Base-by-base conservation (phyloP, 2,329 filamentous ascomycete species). In the Calonectria pseudoreteaudii region DNA sequence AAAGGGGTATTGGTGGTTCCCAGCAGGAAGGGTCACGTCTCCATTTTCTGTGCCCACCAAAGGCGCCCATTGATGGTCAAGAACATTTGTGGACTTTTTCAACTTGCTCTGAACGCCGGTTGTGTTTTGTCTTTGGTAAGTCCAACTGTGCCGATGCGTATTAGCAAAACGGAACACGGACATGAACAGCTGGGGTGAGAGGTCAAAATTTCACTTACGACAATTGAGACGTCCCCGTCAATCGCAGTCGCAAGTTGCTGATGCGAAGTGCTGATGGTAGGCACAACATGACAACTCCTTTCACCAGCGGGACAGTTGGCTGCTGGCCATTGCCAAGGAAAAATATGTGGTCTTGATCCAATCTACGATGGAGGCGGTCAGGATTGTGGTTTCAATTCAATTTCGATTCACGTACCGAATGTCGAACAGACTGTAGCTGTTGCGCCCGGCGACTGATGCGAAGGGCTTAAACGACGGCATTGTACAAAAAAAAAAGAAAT, bases 1-100 rank as follows among this genome's bases (percentile, higher is more conserved):
- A 81, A 96, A 96, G 0, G 94, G 94, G 86, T 94, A 96, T 82
- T 96, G 94, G 83, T 96, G 95, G 83, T 96, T 96, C 73, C 93
- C 94, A 23, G 93, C 90, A 3, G 89, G 87, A 23, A 96, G 85
- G 10, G 88, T 88, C 66, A 87, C 86, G 75, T 88, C 90, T 80
- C 87, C 89, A 72, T 89, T 88, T 6, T 85, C 85, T 3, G 80
- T 80, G 49, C 87, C 86, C 50, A 91, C 88, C 79, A 96, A 94
- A 11, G 90, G 89, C 4, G 87, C 77, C 93, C 93, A 95, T 75
- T 89, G 89, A 83, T 95, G 91, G 73, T 91, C 90, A 77, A 93
- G 90, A 73, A 96, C 91, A 18, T 85, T 89, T 90, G 72, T 90
- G 88, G 73, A 87, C 90, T 23, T 89, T 87, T 53, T 91, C 86